Evolutionary conservation across 495 filamentous ascomycete genomes (phyloP).

Genomic region (Hamigera avellanea): DNA sequence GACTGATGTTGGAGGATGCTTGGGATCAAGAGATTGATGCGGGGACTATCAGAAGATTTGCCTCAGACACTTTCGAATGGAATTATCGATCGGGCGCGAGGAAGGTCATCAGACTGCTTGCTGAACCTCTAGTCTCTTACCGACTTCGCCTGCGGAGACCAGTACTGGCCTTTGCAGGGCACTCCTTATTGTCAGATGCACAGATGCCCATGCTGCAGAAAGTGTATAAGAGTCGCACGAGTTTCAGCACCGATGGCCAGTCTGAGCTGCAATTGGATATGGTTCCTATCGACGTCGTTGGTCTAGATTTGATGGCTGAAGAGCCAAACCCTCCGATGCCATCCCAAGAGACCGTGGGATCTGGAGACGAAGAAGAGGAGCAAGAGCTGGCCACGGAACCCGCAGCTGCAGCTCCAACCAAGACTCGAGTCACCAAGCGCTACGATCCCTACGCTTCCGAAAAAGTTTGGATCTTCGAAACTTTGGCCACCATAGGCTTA

Average conservation of each 20-base stretch:
- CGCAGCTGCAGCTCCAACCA: constrained; percentile 12
- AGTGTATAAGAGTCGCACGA: constrained; percentile 54
- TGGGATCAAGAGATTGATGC: constrained; percentile 61
- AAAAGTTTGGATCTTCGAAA: constrained; percentile 68
- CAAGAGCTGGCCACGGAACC: constrained; percentile 10
- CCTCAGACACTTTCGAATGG: constrained; percentile 79
- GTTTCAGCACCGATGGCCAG: constrained; percentile 61
- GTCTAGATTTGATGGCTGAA: constrained; percentile 60
- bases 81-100: constrained; percentile 61
- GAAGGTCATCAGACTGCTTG: constrained; percentile 73
- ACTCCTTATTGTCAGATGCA: constrained; percentile 16
- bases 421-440: constrained; percentile 40
- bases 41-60: constrained; percentile 55
- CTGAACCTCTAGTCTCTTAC: constrained; percentile 62
- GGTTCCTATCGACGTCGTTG: constrained; percentile 63
- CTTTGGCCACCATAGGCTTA: constrained; percentile 54
- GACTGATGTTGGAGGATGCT: constrained; percentile 28
- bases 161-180: constrained; percentile 9
- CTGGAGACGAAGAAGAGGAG: constrained; percentile 45
- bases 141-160: constrained; percentile 38
- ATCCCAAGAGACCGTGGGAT: constrained; percentile 34
- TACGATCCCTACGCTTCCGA: constrained; percentile 56
- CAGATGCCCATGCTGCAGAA: constrained; percentile 33
- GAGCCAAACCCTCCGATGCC: constrained; percentile 43
- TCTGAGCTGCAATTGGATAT: constrained; percentile 71